A percentile compares a stretch with the other conserved stretches of the same genome.
phyloP scores from a whole-genome alignment of 306 rosid species.

The Ammopiptanthus mongolicus region DNA sequence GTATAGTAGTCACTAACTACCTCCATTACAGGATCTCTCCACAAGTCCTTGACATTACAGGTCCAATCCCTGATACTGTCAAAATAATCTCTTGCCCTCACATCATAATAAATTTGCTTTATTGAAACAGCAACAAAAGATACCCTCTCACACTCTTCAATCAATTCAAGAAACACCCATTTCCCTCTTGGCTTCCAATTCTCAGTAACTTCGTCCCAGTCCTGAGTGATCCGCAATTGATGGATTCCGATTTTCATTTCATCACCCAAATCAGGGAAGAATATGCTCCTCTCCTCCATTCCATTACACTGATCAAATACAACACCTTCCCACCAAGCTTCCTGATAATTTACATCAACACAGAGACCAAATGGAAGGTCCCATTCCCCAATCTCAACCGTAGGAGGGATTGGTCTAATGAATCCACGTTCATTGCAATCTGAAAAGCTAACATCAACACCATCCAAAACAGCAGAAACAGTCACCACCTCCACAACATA shows the following conservation, averaged over 20 bases:
- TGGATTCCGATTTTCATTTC: constrained; percentile 40
- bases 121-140: constrained; percentile 47
- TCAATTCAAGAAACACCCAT: constrained; percentile 68
- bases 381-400: constrained; percentile 2
- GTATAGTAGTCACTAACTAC: constrained; percentile 43
- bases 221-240: constrained; percentile 55
- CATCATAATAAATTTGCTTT: constrained; percentile 85
- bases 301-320: constrained; percentile 58
- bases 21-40: constrained; percentile 55
- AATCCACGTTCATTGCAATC: constrained; percentile 32
- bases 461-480: constrained; percentile 54
- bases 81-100: constrained; percentile 43
- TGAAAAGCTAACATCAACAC: constrained; percentile 1
- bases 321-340: constrained; percentile 98
- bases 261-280: constrained; percentile 90
- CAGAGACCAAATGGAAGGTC: constrained; percentile 57
- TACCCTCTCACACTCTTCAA: constrained; percentile 49
- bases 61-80: constrained; percentile 60
- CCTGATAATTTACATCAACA: constrained; percentile 61
- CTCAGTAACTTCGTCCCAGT: constrained; percentile 60
- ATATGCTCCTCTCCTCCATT: constrained; percentile 44
- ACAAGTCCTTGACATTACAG: constrained; percentile 44
- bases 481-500: constrained; percentile 41
- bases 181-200: constrained; percentile 63
- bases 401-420: constrained; percentile 70